Percentiles rank a stretch among this genome's conserved stretches.
phyloP scores from a whole-genome alignment of 2,329 filamentous ascomycete species.

The Zarea fungicola region DNA sequence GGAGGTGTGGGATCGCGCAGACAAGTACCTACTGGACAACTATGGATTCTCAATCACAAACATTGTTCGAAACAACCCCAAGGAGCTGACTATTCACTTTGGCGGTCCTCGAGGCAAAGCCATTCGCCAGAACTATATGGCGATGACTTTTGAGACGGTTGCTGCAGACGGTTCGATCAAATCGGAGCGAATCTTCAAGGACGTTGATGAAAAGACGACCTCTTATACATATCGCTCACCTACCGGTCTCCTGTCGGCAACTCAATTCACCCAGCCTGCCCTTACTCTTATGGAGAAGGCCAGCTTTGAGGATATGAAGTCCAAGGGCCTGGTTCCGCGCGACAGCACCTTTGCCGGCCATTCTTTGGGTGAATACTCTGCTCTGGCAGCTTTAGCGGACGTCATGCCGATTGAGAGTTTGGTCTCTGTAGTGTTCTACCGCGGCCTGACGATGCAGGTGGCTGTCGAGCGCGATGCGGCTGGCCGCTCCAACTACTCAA shows the following conservation, averaged over 20 bases:
- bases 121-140: conserved; percentile 98
- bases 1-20: conserved; percentile 96
- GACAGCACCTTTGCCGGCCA: conserved; percentile 98
- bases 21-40: conserved; percentile 97
- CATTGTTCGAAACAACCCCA: conserved; percentile 99
- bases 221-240: conserved; percentile 98
- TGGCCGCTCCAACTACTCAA: conserved; percentile 95
- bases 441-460: conserved; percentile 97
- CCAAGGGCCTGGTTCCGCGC: conserved; percentile 90
- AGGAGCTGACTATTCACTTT: conserved; percentile 97
- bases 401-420: conserved; percentile 99
- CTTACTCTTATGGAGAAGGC: conserved; percentile 99
- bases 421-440: conserved; percentile 98
- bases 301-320: conserved; percentile 97
- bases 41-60: conserved; percentile 98
- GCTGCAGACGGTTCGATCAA: conserved; percentile 87
- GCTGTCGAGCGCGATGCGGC: conserved; percentile 92
- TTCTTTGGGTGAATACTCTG: conserved; percentile 97
- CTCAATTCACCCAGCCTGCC: conserved; percentile 96
- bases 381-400: conserved; percentile 89
- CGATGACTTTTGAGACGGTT: conserved; percentile 99
- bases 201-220: conserved; percentile 84
- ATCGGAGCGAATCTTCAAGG: conserved; percentile 99
- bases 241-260: conserved; percentile 89
- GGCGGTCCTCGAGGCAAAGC: conserved; percentile 94